These are phyloP conservation scores for Rhizophora mangle DNA, from an alignment of 345 rosid species.

Conservation along the genomic window DNA sequence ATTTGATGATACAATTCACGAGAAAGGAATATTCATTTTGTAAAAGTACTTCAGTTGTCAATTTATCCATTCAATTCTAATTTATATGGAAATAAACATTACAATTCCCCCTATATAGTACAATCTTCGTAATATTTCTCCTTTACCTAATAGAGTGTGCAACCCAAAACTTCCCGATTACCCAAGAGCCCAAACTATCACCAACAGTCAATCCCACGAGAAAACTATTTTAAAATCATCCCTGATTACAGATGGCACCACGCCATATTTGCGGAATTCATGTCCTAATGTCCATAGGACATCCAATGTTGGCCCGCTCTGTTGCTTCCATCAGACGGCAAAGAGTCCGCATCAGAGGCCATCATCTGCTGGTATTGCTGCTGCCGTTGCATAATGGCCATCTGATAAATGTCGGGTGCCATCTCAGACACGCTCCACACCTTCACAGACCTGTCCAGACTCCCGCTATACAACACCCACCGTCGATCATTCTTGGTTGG, in stretches of 20 bases:
- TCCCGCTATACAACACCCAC: slow-evolving; percentile 66
- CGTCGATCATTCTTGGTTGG: slow-evolving; percentile 32
- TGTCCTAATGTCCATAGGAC: background rate
- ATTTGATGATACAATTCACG: no score
- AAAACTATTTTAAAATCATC: background rate
- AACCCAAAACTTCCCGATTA: no score
- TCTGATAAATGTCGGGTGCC: slow-evolving; percentile 43
- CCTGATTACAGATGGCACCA: background rate
- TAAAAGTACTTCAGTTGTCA: no score
- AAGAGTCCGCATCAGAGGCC: slow-evolving; percentile 30
- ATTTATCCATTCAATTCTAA: no score
- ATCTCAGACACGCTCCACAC: slow-evolving; percentile 86
- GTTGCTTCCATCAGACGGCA: slow-evolving; percentile 31
- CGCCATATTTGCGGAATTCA: background rate
- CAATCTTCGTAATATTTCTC: no score
- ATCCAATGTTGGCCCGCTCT: slow-evolving; percentile 1
- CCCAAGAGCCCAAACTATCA: no score
- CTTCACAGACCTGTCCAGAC: slow-evolving; percentile 87
- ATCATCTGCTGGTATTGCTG: slow-evolving; percentile 30
- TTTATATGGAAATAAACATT: no score
- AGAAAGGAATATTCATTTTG: no score
- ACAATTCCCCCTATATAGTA: no score
- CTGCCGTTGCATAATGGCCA: slow-evolving; percentile 41
- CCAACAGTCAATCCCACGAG: no score
- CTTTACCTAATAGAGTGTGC: no score